phyloP scores from a whole-genome alignment of 441 rosid genomes.

The Jatropha multifida region DNA sequence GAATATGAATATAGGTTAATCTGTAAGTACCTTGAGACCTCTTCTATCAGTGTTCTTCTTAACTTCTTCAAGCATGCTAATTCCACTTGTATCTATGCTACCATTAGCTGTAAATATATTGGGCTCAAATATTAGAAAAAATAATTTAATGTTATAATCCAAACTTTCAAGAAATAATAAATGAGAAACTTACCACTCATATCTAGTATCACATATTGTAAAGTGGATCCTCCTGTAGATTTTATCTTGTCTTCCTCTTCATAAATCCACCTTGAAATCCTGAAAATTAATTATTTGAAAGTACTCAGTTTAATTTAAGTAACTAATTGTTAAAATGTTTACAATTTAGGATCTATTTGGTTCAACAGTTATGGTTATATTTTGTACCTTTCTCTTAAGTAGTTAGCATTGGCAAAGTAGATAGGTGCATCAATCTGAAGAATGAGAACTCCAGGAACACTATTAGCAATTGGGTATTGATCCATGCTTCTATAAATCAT shows the following conservation, averaged over 20 bases:
- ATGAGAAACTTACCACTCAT: conserved; percentile 49
- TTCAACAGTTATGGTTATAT: no score
- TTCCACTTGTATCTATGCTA: conserved; percentile 93
- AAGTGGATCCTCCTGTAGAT: conserved; percentile 42
- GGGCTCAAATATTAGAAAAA: neutral
- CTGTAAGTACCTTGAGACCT: conserved; percentile 54
- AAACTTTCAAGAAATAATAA: neutral
- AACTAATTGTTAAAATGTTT: no score
- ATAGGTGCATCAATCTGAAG: conserved; percentile 85
- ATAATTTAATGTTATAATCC: neutral
- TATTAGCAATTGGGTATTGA: conserved; percentile 60
- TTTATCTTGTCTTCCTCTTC: conserved; percentile 82
- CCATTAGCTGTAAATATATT: conserved; percentile 59
- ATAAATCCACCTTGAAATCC: conserved; percentile 79
- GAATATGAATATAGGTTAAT: neutral
- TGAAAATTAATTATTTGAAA: conserved; percentile 18
- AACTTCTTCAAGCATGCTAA: conserved; percentile 80
- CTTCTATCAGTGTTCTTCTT: conserved; percentile 63
- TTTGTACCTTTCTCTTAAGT: conserved; percentile 78
- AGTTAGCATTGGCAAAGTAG: conserved; percentile 81
- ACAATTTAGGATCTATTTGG: no score
- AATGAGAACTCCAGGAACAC: conserved; percentile 71
- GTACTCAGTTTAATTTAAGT: neutral
- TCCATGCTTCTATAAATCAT: conserved; percentile 66
- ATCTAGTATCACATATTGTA: conserved; percentile 74